These are phyloP conservation scores for Symbiodinium pilosum DNA, from an alignment of 73 alveolate genomes.

Conservation along the genomic window DNA sequence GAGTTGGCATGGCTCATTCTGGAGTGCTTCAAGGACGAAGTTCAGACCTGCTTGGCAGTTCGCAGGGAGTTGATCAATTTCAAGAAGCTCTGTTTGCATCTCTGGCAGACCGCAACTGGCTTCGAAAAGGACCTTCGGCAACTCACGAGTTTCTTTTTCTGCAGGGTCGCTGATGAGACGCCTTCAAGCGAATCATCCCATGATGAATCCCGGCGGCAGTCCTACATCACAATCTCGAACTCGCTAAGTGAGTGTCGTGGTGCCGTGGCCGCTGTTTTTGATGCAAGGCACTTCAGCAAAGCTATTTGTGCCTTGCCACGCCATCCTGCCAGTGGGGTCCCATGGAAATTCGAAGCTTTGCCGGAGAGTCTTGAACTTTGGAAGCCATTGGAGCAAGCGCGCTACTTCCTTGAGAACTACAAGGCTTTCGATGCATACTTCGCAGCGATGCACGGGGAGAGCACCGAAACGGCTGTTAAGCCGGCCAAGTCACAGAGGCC, in stretches of 20 bases:
- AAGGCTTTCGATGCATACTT: constrained; percentile 30
- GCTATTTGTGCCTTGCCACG: constrained; percentile 56
- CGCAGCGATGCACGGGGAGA: not conserved
- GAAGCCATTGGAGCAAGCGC: constrained; percentile 46
- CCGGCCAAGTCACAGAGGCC: not conserved
- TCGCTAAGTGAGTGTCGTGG: constrained; percentile 65
- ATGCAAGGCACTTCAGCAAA: constrained; percentile 62
- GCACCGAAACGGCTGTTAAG: not conserved
- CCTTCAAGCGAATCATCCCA: not conserved
- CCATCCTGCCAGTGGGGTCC: constrained; percentile 34
- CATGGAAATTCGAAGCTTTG: constrained; percentile 68
- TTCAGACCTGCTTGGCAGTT: constrained; percentile 69
- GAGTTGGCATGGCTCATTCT: not conserved
- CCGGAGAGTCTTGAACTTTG: constrained; percentile 70
- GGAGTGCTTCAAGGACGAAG: constrained; percentile 26
- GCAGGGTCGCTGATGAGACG: not conserved
- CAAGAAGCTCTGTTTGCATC: constrained; percentile 63
- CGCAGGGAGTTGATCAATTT: constrained; percentile 39
- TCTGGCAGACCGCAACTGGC: constrained; percentile 48
- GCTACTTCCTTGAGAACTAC: constrained; percentile 33
- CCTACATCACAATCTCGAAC: constrained; percentile 24
- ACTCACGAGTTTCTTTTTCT: constrained; percentile 39
- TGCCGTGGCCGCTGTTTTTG: constrained; percentile 73
- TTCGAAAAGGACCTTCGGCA: constrained; percentile 80
- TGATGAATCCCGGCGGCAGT: not conserved